Base-by-base conservation (phyloP, 441 rosid species). In the Populus hybrid region DNA sequence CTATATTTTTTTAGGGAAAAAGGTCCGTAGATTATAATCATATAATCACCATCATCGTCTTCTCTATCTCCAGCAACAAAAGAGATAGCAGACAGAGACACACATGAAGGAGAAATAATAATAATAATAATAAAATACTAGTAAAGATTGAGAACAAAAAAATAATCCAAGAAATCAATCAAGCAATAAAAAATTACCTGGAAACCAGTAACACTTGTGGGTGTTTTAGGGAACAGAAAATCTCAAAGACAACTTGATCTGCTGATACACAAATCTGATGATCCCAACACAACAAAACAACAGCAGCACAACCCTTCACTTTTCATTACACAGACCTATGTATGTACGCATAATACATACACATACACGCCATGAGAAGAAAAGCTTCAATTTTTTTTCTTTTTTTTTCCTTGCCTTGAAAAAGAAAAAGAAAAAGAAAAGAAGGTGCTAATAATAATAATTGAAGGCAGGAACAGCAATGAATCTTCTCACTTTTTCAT, bases 211-310 rank as follows among this genome's bases (percentile, higher is more conserved):
- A 76, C 42, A 59, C 80, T 71, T 86, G 93, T 87, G 87, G 84
- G 89, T 78, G 81, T 69, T 84, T 76, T 74, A 79, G 89, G 90
- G 87, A 89, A 84, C 90, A 87, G 76, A 81, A 82, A 83, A 83
- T 83, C 85, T 88, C 81, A 88, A 86, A 81, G 77, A 83, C 78
- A 84, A 80, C 84, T 71, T 69, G 84, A 86, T 83, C 89, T 65
- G 79, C 84, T 81, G 80, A 80, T 86, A 77, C 64, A 84, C 84
- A 78, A 76, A 80, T 84, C 85, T 77, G 86, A 85, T 78, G 86
- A 87, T 81, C 88, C 84, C 84, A 71, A 78, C 67, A 77, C 75
- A 77, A 61, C 67, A 72, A 72, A 73, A 73, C 72, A 40, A 30
- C 32, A 30, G 32, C 85, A 80, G 71, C 73, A 74, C 81, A 59